phyloP scores from a whole-genome alignment of 768 basidiomycete genomes.

The Russula dissimulans region DNA sequence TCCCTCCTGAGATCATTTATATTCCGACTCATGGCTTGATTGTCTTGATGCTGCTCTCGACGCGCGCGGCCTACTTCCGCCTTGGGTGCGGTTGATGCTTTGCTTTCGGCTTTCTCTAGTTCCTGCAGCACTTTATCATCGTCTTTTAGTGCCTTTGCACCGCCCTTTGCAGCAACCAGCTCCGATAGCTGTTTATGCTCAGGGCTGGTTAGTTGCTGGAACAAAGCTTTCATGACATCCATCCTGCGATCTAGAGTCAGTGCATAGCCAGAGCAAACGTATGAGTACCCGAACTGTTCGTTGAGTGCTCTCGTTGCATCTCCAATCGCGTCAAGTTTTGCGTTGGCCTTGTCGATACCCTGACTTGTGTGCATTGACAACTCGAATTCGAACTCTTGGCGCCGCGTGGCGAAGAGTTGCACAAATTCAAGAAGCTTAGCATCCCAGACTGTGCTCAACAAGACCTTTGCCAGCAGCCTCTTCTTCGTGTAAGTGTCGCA shows the following conservation, averaged over 20 bases:
- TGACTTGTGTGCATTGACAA: conserved; percentile 24
- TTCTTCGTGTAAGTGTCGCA: conserved; percentile 30
- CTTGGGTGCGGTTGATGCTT: neutral
- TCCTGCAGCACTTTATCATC: conserved; percentile 17
- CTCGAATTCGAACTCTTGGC: conserved; percentile 25
- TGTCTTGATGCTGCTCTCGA: neutral
- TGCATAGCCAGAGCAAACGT: neutral
- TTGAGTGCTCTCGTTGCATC: conserved; percentile 6
- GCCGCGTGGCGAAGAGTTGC: conserved; percentile 21
- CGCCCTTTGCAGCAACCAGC: conserved; percentile 21
- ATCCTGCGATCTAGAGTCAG: conserved; percentile 11
- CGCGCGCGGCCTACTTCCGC: neutral
- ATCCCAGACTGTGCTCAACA: conserved; percentile 26
- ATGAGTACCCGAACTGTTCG: conserved; percentile 12
- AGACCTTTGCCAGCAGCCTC: conserved; percentile 23
- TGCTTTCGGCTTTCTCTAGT: conserved; percentile 18
- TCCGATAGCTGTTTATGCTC: conserved; percentile 13
- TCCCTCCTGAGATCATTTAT: conserved; percentile 16
- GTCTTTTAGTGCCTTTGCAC: conserved; percentile 16
- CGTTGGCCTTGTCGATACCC: conserved; percentile 7
- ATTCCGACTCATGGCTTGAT: neutral
- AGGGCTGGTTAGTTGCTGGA: conserved; percentile 12
- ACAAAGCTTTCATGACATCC: conserved; percentile 11
- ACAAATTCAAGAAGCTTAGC: conserved; percentile 22
- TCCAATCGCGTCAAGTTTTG: conserved; percentile 11